phyloP scores from a whole-genome alignment of 495 filamentous ascomycete species.

The Evansstolkia leycettana region DNA sequence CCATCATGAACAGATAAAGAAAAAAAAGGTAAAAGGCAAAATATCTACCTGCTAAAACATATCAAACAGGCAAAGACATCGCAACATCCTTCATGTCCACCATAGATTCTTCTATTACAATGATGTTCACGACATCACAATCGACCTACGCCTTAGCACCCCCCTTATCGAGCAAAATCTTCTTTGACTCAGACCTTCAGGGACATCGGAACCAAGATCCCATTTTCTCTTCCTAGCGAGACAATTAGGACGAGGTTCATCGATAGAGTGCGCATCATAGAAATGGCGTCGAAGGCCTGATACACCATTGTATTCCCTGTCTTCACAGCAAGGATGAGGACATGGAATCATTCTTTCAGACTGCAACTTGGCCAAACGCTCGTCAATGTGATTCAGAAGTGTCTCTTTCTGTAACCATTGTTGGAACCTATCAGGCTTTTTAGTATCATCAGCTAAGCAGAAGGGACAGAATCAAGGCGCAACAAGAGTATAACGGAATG shows the following conservation, averaged over 20 bases:
- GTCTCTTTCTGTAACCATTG: not conserved
- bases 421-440: conserved; percentile 1
- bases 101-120: no score
- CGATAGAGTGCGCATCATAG: not conserved
- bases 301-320: not conserved
- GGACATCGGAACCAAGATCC: no score
- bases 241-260: conserved; percentile 1
- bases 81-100: no score
- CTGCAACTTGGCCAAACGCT: not conserved
- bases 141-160: no score
- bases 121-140: no score
- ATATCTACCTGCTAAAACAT: no score
- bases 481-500: conserved; percentile 9
- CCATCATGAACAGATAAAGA: no score
- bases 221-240: not conserved
- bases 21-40: no score
- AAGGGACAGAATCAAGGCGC: conserved; percentile 6
- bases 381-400: conserved; percentile 1
- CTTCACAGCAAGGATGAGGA: not conserved
- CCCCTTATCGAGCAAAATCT: no score
- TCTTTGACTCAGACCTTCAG: no score
- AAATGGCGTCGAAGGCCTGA: not conserved
- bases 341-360: not conserved
- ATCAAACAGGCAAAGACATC: no score
- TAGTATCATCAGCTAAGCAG: conserved; percentile 3